Base-by-base conservation (phyloP, 2,329 filamentous ascomycete species). In the Hypomyces rosellus region DNA sequence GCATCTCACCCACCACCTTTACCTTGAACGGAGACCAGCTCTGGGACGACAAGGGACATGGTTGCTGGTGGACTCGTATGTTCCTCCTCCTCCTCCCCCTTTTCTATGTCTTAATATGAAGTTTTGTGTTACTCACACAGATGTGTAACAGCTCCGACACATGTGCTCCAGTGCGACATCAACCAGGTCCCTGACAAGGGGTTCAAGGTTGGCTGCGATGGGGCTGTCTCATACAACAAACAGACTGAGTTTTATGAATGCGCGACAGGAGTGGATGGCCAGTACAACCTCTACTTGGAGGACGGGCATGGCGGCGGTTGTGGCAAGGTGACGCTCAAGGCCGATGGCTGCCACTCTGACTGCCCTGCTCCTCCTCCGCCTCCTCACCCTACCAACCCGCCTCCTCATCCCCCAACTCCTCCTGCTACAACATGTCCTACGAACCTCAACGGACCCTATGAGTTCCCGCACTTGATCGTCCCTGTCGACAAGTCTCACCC, bases 401-500 rank as follows among this genome's bases (percentile, higher is more conserved):
- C 55, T 25, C 49, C 52, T 14, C 47, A 46, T 36, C 47, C 47
- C 22, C 54, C 54, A n/a, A 48, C 51, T 11, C 46, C 48, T 33
- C 46, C 46, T 14, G 51, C 46, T 48, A 54, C 34, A 34, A 49
- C 45, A 58, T 79, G 77, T 60, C 72, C 74, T 37, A 67, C 72
- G 34, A 61, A 72, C 40, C 65, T 80, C 45, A 54, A 63, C 34
- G 71, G 72, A 7, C 60, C 69, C 39, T 81, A 72, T 58, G 70
- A 80, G 61, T 82, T 72, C 65, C 82, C 83, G 9, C 78, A 84
- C 59, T 70, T 85, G 50, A 84, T 87, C 59, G 65, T 86, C 33
- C 77, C 81, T 5, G 65, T 86, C 54, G 73, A 82, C 66, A 75
- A 74, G 3, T 65, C 71, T 14, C 66, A 74, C 14, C 80, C 82